Evolutionary conservation across 2,329 filamentous ascomycete genomes (phyloP), one percentile per base, ranked within the genome.

Genomic region (Aspergillus ochraceus): DNA sequence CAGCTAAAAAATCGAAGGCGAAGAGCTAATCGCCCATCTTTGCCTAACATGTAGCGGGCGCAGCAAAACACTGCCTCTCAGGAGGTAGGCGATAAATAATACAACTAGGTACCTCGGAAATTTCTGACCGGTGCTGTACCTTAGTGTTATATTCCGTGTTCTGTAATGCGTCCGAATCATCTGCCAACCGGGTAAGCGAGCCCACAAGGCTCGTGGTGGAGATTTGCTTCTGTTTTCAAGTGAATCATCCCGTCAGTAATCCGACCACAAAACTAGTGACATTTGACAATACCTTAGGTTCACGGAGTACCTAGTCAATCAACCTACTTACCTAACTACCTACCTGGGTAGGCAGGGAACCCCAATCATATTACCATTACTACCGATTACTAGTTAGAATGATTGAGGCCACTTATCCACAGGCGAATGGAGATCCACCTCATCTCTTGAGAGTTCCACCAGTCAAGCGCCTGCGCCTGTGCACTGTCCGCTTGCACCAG

Each of bases 401-500:
- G 36, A 8, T 42, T 42, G 36, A 42, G 36, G 17, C 36, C 36
- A 42, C 36, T n/a, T 42, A 42, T 42, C 36, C 36, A 42, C 36
- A 5, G 36, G 36, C 14, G 36, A 42, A 12, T 42, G 36, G 36
- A 17, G 36, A n/a, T 29, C 36, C 6, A 42, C 36, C 19, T n/a
- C 20, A 29, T 55, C 52, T 6, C 3, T 6, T 6, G 22, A 49
- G 55, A 12, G 17, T n/a, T 52, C 49, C 55, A 49, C 55, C 49
- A 53, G 49, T 57, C 30, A 49, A 24, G 52, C 58, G 53, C 12
- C 49, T 49, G 52, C 59, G 30, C 52, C 39, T 57, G 60, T 62
- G 58, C 61, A 61, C 61, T 56, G 59, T 57, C 55, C 62, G 55
- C 55, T 54, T 60, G 57, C 61, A 61, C 60, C 17, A 49, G 45